Conservation (phyloP, 805 yeast species). For the Wickerhamomyces tratensis region DNA sequence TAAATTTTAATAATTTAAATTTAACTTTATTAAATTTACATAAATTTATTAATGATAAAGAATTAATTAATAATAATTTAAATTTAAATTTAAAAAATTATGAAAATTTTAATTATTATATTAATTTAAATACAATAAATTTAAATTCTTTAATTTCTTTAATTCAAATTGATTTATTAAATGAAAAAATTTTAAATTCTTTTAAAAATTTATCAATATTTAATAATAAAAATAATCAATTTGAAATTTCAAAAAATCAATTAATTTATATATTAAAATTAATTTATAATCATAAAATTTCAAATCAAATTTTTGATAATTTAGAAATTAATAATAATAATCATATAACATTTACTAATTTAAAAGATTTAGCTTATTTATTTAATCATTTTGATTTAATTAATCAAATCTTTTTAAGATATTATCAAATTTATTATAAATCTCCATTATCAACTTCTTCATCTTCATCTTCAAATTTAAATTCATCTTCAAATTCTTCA, state of each 20-base stretch:
- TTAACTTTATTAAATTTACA: slow-evolving; percentile 20
- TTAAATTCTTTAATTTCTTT: slow-evolving; percentile 30
- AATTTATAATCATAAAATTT: slow-evolving; percentile 28
- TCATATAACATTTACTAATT: slow-evolving; percentile 24
- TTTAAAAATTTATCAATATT: slow-evolving; percentile 19
- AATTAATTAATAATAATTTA: slow-evolving; percentile 14
- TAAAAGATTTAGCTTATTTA: slow-evolving; percentile 28
- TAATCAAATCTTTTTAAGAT: slow-evolving; percentile 26
- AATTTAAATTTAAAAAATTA: slow-evolving; percentile 5
- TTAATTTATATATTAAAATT: slow-evolving; percentile 21
- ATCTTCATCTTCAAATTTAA: no score
- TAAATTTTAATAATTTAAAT: slow-evolving; percentile 22
- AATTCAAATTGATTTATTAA: slow-evolving; percentile 29
- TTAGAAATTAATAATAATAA: slow-evolving; percentile 22
- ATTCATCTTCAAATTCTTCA: no score
- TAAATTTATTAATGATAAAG: slow-evolving; percentile 19
- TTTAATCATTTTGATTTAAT: slow-evolving; percentile 30
- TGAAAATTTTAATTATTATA: no score
- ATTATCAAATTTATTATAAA: slow-evolving; percentile 18
- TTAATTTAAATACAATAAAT: slow-evolving; percentile 11
- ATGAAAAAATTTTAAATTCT: slow-evolving; percentile 24
- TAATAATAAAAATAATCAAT: slow-evolving; percentile 15
- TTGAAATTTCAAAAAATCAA: slow-evolving; percentile 26
- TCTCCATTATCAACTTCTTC: no score
- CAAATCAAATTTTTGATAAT: slow-evolving; percentile 24